A percentile compares a stretch with the other conserved stretches of the same genome.
These are phyloP conservation scores for Bolboschoenus planiculmis DNA, from an alignment of 176 grass and related monocot genomes.

Conservation along the genomic window DNA sequence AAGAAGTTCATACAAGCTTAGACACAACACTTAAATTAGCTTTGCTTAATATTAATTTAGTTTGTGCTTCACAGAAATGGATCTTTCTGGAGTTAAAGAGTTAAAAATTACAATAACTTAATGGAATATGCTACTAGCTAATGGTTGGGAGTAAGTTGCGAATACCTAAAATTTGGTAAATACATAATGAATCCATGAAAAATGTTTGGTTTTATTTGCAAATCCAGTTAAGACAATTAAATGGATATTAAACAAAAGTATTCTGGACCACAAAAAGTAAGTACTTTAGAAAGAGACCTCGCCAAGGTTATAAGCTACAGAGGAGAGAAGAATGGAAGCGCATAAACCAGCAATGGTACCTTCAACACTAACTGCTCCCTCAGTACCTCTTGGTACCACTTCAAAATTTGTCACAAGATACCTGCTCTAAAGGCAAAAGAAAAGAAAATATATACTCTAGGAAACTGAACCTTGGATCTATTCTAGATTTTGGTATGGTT, in stretches of 20 bases:
- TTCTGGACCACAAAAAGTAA: background rate
- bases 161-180: background rate
- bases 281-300: slow-evolving; percentile 41
- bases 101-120: background rate
- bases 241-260: background rate
- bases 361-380: slow-evolving; percentile 84
- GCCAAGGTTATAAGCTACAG: slow-evolving; percentile 58
- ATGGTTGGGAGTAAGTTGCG: background rate
- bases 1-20: background rate
- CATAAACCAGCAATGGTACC: slow-evolving; percentile 76
- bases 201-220: background rate
- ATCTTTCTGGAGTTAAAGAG: background rate
- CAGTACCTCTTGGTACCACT: slow-evolving; percentile 81
- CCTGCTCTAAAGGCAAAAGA: slow-evolving; percentile 52
- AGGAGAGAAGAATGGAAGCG: slow-evolving; percentile 56
- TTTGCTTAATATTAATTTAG: background rate
- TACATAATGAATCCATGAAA: background rate
- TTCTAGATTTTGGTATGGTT: background rate
- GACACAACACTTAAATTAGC: background rate
- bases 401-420: slow-evolving; percentile 88
- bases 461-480: background rate
- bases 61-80: background rate
- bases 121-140: background rate
- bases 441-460: background rate
- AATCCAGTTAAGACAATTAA: background rate